Conservation (phyloP, 2,329 filamentous ascomycete species). For the Sporothrix mexicana region DNA sequence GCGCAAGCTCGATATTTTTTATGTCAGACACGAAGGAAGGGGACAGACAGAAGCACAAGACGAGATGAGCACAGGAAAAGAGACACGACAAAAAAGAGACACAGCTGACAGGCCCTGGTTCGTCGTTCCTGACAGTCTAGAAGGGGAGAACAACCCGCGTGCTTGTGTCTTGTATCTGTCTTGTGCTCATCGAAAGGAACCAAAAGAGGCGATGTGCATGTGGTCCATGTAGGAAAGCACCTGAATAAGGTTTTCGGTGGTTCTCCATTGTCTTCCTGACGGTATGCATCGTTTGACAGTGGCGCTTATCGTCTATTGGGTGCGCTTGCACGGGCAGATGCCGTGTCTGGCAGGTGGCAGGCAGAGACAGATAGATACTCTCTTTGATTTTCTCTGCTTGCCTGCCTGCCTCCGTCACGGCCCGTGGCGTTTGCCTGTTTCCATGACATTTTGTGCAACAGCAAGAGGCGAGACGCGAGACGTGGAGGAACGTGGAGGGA, state of each 20-base stretch:
- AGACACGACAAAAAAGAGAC: neutral
- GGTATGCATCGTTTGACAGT: conserved; percentile 4
- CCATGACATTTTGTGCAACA: neutral
- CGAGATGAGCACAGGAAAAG: neutral
- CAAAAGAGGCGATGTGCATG: conserved; percentile 26
- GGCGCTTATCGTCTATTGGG: conserved; percentile 2
- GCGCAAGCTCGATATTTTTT: conserved; percentile 13
- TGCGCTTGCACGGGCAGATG: conserved; percentile 10
- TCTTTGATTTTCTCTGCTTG: too few species aligned
- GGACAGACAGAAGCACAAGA: neutral
- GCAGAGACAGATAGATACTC: neutral
- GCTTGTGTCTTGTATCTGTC: conserved; percentile 11
- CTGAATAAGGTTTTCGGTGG: neutral
- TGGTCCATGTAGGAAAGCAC: neutral
- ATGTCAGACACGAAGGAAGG: conserved; percentile 13
- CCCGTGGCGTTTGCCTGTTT: conserved; percentile 25
- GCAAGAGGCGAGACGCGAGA: conserved; percentile 11
- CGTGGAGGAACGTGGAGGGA: neutral
- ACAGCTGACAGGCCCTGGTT: conserved; percentile 4
- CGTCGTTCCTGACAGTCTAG: neutral
- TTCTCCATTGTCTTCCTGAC: neutral
- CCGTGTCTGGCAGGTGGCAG: neutral
- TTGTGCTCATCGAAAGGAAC: neutral
- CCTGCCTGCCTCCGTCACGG: conserved; percentile 9
- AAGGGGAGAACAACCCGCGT: conserved; percentile 11